These are phyloP conservation scores for Acer saccharum DNA, from an alignment of 345 rosid genomes.

Conservation along the genomic window DNA sequence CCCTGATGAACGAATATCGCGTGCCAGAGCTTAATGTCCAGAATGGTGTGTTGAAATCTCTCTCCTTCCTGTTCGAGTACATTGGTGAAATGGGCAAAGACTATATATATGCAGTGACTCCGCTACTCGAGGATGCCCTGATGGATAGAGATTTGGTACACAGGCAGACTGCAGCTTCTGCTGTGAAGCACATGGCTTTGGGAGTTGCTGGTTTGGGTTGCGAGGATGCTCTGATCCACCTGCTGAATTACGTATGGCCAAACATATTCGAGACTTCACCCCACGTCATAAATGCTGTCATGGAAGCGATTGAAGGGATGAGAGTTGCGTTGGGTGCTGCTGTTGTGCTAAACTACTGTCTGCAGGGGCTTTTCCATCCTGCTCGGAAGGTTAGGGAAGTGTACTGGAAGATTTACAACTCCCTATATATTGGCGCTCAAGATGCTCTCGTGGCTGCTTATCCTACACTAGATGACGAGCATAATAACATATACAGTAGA, in stretches of 20 bases:
- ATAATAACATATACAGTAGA: constrained; percentile 79
- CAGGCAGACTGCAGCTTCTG: constrained; percentile 99
- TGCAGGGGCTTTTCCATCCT: constrained; percentile 98
- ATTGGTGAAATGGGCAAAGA: constrained; percentile 99
- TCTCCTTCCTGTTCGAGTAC: constrained; percentile 94
- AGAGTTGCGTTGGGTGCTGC: constrained; percentile 97
- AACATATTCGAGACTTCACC: constrained; percentile 99
- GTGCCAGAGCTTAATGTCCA: constrained; percentile 99
- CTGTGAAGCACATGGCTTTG: constrained; percentile 96
- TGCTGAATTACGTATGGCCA: constrained; percentile 97
- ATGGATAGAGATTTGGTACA: constrained; percentile 98
- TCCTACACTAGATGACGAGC: constrained; percentile 81
- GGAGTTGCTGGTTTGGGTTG: constrained; percentile 99
- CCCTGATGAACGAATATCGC: constrained; percentile 97
- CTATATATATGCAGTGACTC: constrained; percentile 97
- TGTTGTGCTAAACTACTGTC: constrained; percentile 83
- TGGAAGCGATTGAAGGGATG: constrained; percentile 99
- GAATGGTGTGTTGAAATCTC: constrained; percentile 95
- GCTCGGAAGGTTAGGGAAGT: constrained; percentile 98
- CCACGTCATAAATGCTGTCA: constrained; percentile 94
- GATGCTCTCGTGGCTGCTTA: constrained; percentile 96
- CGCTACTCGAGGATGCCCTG: constrained; percentile 92
- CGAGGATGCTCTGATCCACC: constrained; percentile 91
- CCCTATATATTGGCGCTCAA: constrained; percentile 90
- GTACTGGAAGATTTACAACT: constrained; percentile 99